Evolutionary conservation across 305 asterid genomes (phyloP).

Genomic region (Fraxinus baroniana): DNA sequence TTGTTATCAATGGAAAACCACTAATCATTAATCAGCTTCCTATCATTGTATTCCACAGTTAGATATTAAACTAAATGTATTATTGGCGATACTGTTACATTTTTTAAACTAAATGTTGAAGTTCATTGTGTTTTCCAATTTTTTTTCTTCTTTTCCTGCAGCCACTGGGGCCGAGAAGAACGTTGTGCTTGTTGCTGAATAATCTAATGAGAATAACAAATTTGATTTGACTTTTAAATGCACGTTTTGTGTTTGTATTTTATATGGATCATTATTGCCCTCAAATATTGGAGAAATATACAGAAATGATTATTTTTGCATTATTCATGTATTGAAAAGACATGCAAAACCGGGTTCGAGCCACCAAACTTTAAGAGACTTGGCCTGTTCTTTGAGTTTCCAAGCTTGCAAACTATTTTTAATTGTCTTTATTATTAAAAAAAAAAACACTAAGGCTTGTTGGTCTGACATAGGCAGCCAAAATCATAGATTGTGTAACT

Average conservation of each 20-base stretch:
- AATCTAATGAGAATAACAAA: background rate
- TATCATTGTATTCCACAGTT: background rate
- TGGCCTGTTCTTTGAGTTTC: background rate
- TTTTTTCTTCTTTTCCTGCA: background rate
- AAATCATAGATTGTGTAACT: background rate
- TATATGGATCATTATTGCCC: background rate
- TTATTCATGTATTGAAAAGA: background rate
- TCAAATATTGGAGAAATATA: background rate
- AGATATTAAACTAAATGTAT: constrained; percentile 16
- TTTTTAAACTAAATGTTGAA: background rate
- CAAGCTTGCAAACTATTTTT: background rate
- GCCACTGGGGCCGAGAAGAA: background rate
- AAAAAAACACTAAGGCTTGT: background rate
- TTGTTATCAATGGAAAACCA: constrained; percentile 58
- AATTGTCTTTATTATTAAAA: no score
- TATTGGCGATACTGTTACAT: background rate
- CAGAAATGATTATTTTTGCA: background rate
- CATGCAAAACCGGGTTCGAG: background rate
- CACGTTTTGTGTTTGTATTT: background rate
- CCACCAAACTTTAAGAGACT: background rate
- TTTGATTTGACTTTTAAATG: background rate
- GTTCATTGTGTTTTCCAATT: background rate
- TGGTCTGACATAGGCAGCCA: background rate
- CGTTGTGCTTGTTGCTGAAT: background rate
- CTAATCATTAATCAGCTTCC: constrained; percentile 28